Base-by-base conservation (phyloP, 1,284 basidiomycete genomes). In the Trichosporon faecale region DNA sequence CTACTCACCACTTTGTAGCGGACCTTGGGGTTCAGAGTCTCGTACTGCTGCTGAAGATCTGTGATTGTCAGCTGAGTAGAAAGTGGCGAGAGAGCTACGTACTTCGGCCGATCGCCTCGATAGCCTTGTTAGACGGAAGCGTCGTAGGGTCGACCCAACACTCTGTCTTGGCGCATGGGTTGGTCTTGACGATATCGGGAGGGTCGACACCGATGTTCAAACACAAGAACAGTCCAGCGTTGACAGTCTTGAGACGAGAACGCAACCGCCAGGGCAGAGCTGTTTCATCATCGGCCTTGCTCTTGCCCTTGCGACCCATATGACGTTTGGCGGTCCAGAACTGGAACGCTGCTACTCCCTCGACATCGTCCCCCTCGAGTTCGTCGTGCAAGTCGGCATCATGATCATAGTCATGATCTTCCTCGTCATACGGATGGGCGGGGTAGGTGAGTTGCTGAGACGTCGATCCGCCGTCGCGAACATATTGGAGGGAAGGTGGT, bases 161-260 rank as follows among this genome's bases (percentile, higher is more conserved):
- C 83, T 99, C 96, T 66, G 98, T 87, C 66, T 92, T 91, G 0
- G 96, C 95, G 79, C 94, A 98, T 0, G 96, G 97, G 75, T 92
- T 93, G 9, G 97, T 98, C 86, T 98, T 99, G 84, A 98, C 91
- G 65, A 98, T 87, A 79, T 99, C 96, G 70, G 96, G 96, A 18
- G 96, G 96, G 79, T 99, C 96, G 55, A 98, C 94, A 68, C 97
- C 95, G 79, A 99, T 93, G 84, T 99, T 98, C 60, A 99, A 87
- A 80, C 96, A 99, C 73, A 98, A 87, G 16, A 98, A 92, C n/a
- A 99, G 87, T 0, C 92, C 93, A 1, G 94, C 96, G 61, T 94
- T 91, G 29, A 93, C 91, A 0, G 95, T 98, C 85, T 93, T 95
- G 71, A 93, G 88, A 80, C 92, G 93, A 73, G 89, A 91, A 18